Evolutionary conservation across 345 rosid genomes (phyloP).

Genomic region (Heritiera littoralis): DNA sequence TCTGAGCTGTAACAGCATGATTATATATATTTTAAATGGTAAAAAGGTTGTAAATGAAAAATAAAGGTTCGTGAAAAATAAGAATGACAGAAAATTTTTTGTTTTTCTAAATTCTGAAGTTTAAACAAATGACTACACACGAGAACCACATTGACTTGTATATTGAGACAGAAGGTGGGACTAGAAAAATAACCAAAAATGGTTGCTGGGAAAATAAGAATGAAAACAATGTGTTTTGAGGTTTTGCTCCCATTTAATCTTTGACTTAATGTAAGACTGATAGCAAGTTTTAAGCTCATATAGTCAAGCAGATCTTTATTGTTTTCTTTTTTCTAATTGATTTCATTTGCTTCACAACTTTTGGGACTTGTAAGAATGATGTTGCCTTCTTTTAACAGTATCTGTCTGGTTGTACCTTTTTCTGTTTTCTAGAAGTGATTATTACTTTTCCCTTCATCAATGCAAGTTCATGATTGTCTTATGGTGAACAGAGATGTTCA

Average conservation of each 20-base stretch:
- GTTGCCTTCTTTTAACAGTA: neutral
- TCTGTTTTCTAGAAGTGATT: neutral
- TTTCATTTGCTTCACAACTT: slow-evolving; percentile 3
- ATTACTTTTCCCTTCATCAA: slow-evolving; percentile 15
- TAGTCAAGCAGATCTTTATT: neutral
- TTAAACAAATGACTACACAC: neutral
- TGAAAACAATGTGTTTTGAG: neutral
- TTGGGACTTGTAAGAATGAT: neutral
- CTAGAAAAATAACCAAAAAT: neutral
- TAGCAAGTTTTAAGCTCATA: neutral
- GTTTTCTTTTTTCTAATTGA: neutral
- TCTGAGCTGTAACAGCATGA: neutral
- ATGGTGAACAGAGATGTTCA: slow-evolving; percentile 35
- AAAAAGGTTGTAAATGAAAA: neutral
- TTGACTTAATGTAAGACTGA: neutral
- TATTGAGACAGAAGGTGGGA: neutral
- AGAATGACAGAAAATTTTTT: neutral
- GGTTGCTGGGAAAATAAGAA: neutral
- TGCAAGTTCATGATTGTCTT: slow-evolving; percentile 7
- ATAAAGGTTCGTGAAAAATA: neutral
- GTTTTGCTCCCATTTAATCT: slow-evolving; percentile 1
- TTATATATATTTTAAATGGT: neutral
- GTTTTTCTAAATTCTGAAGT: neutral
- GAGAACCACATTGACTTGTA: neutral
- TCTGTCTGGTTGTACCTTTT: neutral